Conservation (phyloP, 2,329 filamentous ascomycete species). For the Metarhizium robertsii region DNA sequence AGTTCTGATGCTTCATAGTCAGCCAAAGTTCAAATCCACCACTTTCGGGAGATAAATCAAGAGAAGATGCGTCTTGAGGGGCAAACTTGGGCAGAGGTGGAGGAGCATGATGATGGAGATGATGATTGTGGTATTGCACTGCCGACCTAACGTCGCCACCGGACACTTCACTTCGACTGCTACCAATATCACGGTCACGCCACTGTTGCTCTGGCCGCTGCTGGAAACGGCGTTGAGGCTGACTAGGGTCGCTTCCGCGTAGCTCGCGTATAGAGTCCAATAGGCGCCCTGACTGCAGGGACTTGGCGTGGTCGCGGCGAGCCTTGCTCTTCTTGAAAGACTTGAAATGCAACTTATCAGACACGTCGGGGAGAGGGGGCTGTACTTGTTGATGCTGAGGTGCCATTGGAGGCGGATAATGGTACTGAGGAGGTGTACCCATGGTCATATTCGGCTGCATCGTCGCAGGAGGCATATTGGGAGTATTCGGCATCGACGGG, state of each 20-base stretch:
- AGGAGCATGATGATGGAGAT: slow-evolving; percentile 5
- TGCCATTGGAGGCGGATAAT: slow-evolving; percentile 49
- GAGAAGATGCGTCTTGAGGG: slow-evolving; percentile 16
- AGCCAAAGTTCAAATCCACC: slow-evolving; percentile 66
- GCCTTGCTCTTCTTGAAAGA: slow-evolving; percentile 33
- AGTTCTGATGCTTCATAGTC: slow-evolving; percentile 59
- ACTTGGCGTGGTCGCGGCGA: slow-evolving; percentile 39
- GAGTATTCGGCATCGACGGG: slow-evolving; percentile 57
- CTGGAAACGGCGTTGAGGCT: slow-evolving; percentile 31
- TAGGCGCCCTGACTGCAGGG: slow-evolving; percentile 28
- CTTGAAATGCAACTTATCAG: slow-evolving; percentile 28
- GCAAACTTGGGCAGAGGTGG: slow-evolving; percentile 1
- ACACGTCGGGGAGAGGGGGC: slow-evolving; percentile 29
- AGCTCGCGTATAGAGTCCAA: slow-evolving; percentile 27
- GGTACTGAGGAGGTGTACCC: slow-evolving; percentile 52
- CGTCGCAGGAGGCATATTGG: slow-evolving; percentile 55
- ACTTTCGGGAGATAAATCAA: slow-evolving; percentile 60
- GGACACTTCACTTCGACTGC: slow-evolving; percentile 12
- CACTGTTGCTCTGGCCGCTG: slow-evolving; percentile 33
- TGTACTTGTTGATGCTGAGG: slow-evolving; percentile 54
- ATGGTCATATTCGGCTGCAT: slow-evolving; percentile 52
- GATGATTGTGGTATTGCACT: slow-evolving; percentile 4
- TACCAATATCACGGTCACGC: slow-evolving; percentile 16
- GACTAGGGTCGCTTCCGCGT: slow-evolving; percentile 23
- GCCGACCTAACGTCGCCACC: slow-evolving; percentile 7